Evolutionary conservation across 495 filamentous ascomycete species (phyloP), one percentile per base, ranked within the genome.

Genomic region (Podospora anserina): DNA sequence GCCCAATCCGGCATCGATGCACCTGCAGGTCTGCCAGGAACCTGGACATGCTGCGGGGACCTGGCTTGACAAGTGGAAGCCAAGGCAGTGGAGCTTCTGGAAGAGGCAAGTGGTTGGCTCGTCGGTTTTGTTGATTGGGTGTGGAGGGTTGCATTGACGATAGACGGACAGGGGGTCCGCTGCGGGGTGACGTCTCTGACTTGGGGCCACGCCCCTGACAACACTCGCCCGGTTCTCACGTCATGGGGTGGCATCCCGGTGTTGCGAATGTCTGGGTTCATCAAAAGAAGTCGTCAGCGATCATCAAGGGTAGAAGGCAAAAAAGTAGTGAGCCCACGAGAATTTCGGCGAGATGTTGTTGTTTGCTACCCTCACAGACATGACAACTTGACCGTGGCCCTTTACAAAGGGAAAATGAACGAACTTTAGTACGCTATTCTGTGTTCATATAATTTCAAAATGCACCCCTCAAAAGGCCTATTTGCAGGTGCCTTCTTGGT

Each of bases 131-230:
- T 32, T 34, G 20, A 19, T 32, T 20, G 27, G 30, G 34, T 49
- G 4, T 15, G 5, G 18, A 49, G 30, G 61, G 28, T 63, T 16
- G 34, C 26, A 63, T 63, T 27, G 9, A 32, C 30, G 19, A 44
- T n/a, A 20, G 28, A 32, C 27, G 27, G 27, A 28, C 27, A 32
- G 32, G 61, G 61, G 27, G 16, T 23, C 34, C 34, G 30, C 28
- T 63, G 61, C 61, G 61, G 61, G 61, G 32, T 63, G 61, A 63
- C 61, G 61, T 63, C 61, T 58, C 55, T 20, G 55, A 26, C 55
- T 58, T 58, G 55, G 23, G 55, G 19, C 55, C 55, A 58, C n/a
- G n/a, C 55, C 55, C 55, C 55, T 58, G 55, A 11, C 55, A 7
- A 23, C 9, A 58, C n/a, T 20, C 55, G 18, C 6, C 55, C 5